phyloP scores from a whole-genome alignment of 352 stramenopile genomes.

The Pythium scleroteichum region DNA sequence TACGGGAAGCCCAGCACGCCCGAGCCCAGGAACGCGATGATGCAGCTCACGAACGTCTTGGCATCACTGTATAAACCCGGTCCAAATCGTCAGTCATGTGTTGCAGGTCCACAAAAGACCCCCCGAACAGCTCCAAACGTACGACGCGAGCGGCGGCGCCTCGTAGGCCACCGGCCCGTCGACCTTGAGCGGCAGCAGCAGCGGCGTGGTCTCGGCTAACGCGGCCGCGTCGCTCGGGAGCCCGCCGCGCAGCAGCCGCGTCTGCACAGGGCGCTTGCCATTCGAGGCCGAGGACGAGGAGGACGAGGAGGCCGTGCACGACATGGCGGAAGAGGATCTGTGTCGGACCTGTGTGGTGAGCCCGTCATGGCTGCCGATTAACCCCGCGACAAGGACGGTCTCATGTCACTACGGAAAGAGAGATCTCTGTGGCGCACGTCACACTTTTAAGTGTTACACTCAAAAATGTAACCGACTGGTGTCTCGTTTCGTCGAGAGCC shows the following conservation, averaged over 20 bases:
- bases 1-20: conserved; percentile 74
- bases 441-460: too few relatives aligned
- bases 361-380: neutral
- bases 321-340: neutral
- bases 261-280: neutral
- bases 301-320: neutral
- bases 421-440: too few relatives aligned
- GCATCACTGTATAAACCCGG: conserved; percentile 13
- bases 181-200: conserved; percentile 7
- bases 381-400: too few relatives aligned
- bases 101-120: too few relatives aligned
- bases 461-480: too few relatives aligned
- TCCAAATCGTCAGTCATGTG: too few relatives aligned
- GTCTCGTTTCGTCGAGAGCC: too few relatives aligned
- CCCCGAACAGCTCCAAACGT: neutral
- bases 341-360: neutral
- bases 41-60: conserved; percentile 34
- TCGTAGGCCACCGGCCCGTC: neutral
- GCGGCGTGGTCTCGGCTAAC: conserved; percentile 5
- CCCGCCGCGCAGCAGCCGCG: conserved; percentile 8
- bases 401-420: too few relatives aligned
- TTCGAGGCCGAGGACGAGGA: neutral
- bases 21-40: conserved; percentile 81
- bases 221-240: neutral
- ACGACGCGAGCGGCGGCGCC: conserved; percentile 9